phyloP scores from a whole-genome alignment of 2,329 filamentous ascomycete species.

The Sporothrix brasiliensis region DNA sequence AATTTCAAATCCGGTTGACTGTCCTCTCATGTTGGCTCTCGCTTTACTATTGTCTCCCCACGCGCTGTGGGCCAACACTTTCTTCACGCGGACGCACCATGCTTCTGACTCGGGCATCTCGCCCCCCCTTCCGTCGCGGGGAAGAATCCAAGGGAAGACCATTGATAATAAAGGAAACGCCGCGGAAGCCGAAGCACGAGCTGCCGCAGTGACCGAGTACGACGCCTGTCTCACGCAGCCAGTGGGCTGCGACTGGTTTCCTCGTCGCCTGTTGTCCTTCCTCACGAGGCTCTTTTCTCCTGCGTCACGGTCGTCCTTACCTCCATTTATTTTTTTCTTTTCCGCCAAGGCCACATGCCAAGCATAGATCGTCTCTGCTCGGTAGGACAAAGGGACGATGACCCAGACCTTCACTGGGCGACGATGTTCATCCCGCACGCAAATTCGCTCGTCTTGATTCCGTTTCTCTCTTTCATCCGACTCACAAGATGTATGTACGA shows the following conservation, averaged over 20 bases:
- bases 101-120: not conserved
- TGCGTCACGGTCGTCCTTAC: not conserved
- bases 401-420: not conserved
- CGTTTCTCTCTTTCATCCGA: not conserved
- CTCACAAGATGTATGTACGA: slow-evolving; percentile 2
- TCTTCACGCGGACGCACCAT: not conserved
- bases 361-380: not conserved
- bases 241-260: not conserved
- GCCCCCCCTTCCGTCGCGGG: not conserved
- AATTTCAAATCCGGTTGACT: slow-evolving; percentile 22
- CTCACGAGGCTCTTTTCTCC: not conserved
- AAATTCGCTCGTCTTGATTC: not conserved
- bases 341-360: not conserved
- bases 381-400: slow-evolving; percentile 9
- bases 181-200: not conserved
- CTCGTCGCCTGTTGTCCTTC: not conserved
- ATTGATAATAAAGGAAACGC: not conserved
- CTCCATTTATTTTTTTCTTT: not conserved
- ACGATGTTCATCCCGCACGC: not conserved
- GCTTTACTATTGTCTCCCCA: not conserved
- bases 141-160: not conserved
- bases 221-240: not conserved
- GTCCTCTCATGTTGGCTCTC: not conserved
- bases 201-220: not conserved
- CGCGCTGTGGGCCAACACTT: slow-evolving; percentile 11